Evolutionary conservation across 2,329 filamentous ascomycete species (phyloP).

Genomic region (Diaporthe eres): DNA sequence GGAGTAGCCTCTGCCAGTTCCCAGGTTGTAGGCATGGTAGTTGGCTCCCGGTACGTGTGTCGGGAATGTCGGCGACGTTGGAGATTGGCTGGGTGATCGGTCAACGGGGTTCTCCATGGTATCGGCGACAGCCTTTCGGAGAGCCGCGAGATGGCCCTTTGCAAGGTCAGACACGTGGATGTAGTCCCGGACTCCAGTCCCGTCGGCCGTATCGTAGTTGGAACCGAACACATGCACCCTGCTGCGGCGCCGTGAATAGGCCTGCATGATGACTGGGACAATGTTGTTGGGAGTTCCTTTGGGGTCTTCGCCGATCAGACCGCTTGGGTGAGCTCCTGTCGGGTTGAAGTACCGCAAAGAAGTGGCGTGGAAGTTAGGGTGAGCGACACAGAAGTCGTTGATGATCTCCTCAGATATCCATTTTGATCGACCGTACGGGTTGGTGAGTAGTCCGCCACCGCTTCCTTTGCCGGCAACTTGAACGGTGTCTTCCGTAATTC

Average conservation of each 20-base stretch:
- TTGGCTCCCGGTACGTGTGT: not conserved
- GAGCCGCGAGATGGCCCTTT: slow-evolving; percentile 39
- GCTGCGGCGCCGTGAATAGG: slow-evolving; percentile 37
- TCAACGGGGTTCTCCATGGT: slow-evolving; percentile 8
- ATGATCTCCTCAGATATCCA: slow-evolving; percentile 42
- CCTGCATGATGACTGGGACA: slow-evolving; percentile 40
- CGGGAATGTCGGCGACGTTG: not conserved
- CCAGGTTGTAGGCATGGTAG: slow-evolving; percentile 39
- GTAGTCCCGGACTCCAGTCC: slow-evolving; percentile 38
- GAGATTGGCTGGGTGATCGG: not conserved
- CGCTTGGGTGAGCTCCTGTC: slow-evolving; percentile 37
- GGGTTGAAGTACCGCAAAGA: slow-evolving; percentile 40
- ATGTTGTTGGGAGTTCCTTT: slow-evolving; percentile 41
- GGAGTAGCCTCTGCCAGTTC: slow-evolving; percentile 39
- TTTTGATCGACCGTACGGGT: slow-evolving; percentile 40
- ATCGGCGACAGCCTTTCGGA: slow-evolving; percentile 37
- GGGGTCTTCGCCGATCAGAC: slow-evolving; percentile 39
- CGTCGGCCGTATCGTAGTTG: slow-evolving; percentile 39
- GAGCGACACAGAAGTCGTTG: slow-evolving; percentile 38
- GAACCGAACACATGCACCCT: slow-evolving; percentile 40
- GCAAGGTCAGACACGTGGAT: slow-evolving; percentile 39
- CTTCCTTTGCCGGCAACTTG: slow-evolving; percentile 34
- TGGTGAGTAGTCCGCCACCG: slow-evolving; percentile 38
- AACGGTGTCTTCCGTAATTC: slow-evolving; percentile 37
- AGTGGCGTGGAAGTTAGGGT: slow-evolving; percentile 33